phyloP scores from a whole-genome alignment of 805 yeast genomes.

The Metschnikowia borealis region DNA sequence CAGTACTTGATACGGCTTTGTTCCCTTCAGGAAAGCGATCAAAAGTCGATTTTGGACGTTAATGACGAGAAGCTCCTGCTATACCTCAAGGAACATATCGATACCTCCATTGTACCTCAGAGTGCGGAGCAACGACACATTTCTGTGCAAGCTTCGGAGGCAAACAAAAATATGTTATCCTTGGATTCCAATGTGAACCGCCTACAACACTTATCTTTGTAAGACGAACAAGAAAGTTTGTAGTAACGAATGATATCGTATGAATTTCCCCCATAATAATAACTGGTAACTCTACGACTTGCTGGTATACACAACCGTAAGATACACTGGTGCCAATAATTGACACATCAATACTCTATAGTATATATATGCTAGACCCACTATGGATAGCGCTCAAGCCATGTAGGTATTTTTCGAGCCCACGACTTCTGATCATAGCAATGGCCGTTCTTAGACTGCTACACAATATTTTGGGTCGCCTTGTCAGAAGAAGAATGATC shows the following conservation, averaged over 20 bases:
- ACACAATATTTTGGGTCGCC: too few relatives aligned
- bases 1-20: conserved; percentile 61
- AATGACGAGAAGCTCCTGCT: conserved; percentile 64
- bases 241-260: neutral
- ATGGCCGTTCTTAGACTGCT: too few relatives aligned
- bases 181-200: conserved; percentile 33
- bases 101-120: conserved; percentile 19
- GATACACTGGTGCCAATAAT: neutral
- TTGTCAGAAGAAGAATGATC: too few relatives aligned
- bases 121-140: conserved; percentile 14
- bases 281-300: neutral
- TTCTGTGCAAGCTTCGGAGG: conserved; percentile 8
- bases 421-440: too few relatives aligned
- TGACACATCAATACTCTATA: too few relatives aligned
- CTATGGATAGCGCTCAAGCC: too few relatives aligned
- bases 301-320: neutral
- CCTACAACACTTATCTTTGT: conserved; percentile 26
- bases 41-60: conserved; percentile 46
- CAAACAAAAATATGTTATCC: conserved; percentile 17
- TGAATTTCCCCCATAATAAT: neutral
- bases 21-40: conserved; percentile 59
- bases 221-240: conserved; percentile 6
- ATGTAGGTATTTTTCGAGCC: too few relatives aligned
- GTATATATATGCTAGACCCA: too few relatives aligned
- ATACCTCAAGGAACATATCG: conserved; percentile 56